Percentiles rank a stretch among this genome's conserved stretches.
These are phyloP conservation scores for Fusarium ramigenum DNA, from an alignment of 2,329 filamentous ascomycete species.

Conservation along the genomic window DNA sequence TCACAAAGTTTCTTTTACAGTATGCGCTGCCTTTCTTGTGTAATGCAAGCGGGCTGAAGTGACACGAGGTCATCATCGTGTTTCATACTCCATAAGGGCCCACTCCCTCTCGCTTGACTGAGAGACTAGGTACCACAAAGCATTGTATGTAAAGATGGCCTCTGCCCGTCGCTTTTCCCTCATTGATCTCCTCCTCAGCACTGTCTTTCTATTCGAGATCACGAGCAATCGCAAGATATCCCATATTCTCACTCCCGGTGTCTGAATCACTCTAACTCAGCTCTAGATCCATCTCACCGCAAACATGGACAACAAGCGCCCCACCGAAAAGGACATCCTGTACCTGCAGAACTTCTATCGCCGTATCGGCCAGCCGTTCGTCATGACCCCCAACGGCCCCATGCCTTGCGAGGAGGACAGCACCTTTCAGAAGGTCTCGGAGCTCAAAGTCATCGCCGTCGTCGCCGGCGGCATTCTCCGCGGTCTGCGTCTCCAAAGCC, in stretches of 20 bases:
- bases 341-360: too few species aligned
- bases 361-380: too few species aligned
- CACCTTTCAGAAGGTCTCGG: fast-evolving
- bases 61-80: not conserved
- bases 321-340: too few species aligned
- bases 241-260: not conserved
- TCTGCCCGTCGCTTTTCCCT: not conserved
- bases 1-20: not conserved
- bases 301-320: not conserved
- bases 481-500: not conserved
- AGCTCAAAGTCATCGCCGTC: not conserved
- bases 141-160: not conserved
- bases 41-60: fast-evolving
- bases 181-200: not conserved
- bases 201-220: fast-evolving
- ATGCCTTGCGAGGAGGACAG: not conserved
- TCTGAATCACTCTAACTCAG: not conserved
- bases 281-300: not conserved
- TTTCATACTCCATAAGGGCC: not conserved
- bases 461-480: fast-evolving
- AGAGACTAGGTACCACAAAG: not conserved
- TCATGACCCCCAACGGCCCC: not conserved
- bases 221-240: not conserved
- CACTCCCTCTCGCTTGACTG: not conserved
- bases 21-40: not conserved